phyloP scores from a whole-genome alignment of 345 rosid genomes.

The Rubroshorea leprosula region DNA sequence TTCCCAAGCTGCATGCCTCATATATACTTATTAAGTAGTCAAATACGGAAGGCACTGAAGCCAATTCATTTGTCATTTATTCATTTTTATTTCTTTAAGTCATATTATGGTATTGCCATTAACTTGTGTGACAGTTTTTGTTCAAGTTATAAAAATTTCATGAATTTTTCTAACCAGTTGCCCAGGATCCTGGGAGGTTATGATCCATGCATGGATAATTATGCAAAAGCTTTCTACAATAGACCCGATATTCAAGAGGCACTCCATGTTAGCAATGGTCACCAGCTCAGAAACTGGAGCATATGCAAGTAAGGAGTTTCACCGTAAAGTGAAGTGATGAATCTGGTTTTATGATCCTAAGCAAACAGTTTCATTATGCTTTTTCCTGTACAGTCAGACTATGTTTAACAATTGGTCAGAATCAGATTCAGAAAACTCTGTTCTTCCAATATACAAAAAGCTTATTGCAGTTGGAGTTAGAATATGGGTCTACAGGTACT shows the following conservation, averaged over 20 bases:
- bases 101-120: too few relatives aligned
- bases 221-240: conserved; percentile 66
- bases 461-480: conserved; percentile 67
- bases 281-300: conserved; percentile 62
- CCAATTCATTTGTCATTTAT: too few relatives aligned
- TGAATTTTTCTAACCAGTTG: too few relatives aligned
- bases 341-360: background rate
- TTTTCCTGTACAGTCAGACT: conserved; percentile 34
- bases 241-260: conserved; percentile 78
- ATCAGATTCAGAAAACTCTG: conserved; percentile 48
- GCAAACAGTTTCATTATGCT: background rate
- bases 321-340: background rate
- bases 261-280: conserved; percentile 74
- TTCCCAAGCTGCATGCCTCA: too few relatives aligned
- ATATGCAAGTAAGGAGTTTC: conserved; percentile 79
- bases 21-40: too few relatives aligned
- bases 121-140: too few relatives aligned
- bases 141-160: too few relatives aligned
- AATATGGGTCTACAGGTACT: conserved; percentile 92
- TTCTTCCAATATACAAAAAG: conserved; percentile 79
- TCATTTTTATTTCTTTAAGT: too few relatives aligned
- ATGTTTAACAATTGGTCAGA: conserved; percentile 53
- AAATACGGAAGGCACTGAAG: too few relatives aligned
- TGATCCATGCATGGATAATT: conserved; percentile 80
- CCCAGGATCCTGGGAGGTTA: conserved; percentile 78